These are phyloP conservation scores for Ustilago hordei DNA, from an alignment of 1,284 basidiomycete species.

Conservation along the genomic window DNA sequence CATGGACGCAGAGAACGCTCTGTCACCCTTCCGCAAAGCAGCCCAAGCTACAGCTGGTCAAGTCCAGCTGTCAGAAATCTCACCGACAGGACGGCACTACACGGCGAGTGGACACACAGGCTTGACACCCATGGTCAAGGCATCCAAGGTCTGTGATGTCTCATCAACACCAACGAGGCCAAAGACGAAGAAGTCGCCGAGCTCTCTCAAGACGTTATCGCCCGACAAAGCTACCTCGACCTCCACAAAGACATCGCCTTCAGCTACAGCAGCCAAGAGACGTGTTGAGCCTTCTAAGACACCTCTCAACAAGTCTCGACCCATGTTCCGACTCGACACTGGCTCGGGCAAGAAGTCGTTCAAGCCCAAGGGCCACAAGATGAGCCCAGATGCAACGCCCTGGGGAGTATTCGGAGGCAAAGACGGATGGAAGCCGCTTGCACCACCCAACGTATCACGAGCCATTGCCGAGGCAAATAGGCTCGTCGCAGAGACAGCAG, in stretches of 20 bases:
- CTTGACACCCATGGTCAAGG: slow-evolving; percentile 45
- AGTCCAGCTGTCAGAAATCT: not conserved
- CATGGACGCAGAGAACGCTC: slow-evolving; percentile 30
- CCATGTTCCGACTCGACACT: slow-evolving; percentile 48
- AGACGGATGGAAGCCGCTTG: slow-evolving; percentile 48
- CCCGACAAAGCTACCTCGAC: not conserved
- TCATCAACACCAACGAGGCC: slow-evolving; percentile 35
- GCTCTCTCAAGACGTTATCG: slow-evolving; percentile 12
- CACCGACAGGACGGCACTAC: not conserved
- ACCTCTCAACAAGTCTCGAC: slow-evolving; percentile 42
- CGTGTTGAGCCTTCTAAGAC: slow-evolving; percentile 23
- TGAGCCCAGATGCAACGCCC: slow-evolving; percentile 33
- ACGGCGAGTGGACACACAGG: slow-evolving; percentile 19
- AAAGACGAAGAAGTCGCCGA: slow-evolving; percentile 17
- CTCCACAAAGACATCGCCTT: slow-evolving; percentile 8
- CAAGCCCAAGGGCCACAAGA: slow-evolving; percentile 45
- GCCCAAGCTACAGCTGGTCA: not conserved
- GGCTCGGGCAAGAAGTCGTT: slow-evolving; percentile 40
- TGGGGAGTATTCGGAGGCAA: slow-evolving; percentile 49
- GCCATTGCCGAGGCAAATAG: slow-evolving; percentile 42
- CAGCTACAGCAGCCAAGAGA: slow-evolving; percentile 24
- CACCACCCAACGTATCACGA: slow-evolving; percentile 37
- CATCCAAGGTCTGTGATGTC: slow-evolving; percentile 23
- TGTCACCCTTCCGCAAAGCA: slow-evolving; percentile 28
- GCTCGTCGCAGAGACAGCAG: slow-evolving; percentile 18